phyloP scores from a whole-genome alignment of 805 yeast species.

The Metschnikowia reukaufii region DNA sequence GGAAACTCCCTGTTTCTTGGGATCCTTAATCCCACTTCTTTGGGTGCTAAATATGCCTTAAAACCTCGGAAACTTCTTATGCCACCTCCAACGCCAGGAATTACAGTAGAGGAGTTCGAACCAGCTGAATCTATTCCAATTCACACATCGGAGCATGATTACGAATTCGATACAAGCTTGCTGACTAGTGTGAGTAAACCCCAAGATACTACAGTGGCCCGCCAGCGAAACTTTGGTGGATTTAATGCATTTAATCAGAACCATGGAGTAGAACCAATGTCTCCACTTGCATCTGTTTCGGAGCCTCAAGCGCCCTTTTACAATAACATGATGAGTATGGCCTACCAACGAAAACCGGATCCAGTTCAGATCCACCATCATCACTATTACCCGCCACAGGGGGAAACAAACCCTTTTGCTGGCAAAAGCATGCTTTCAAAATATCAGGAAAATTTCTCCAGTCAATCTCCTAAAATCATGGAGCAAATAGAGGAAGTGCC shows the following conservation, averaged over 20 bases:
- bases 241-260: neutral
- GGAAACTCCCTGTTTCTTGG: conserved; percentile 16
- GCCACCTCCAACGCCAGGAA: conserved; percentile 22
- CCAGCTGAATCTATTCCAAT: conserved; percentile 5
- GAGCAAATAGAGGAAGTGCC: neutral
- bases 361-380: conserved; percentile 44
- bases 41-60: conserved; percentile 43
- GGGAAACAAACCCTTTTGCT: neutral
- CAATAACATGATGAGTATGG: neutral
- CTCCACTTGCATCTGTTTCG: neutral
- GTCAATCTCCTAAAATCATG: neutral
- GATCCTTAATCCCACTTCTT: conserved; percentile 38
- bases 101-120: neutral
- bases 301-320: neutral
- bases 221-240: neutral
- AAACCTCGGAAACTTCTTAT: conserved; percentile 31
- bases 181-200: conserved; percentile 2
- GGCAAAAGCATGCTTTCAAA: neutral
- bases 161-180: conserved; percentile 28
- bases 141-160: conserved; percentile 18
- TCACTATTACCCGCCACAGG: conserved; percentile 35
- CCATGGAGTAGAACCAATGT: neutral
- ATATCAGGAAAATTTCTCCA: neutral
- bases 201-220: neutral
- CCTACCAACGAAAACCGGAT: neutral